Evolutionary conservation across 495 filamentous ascomycete species (phyloP).

Genomic region (Aspergillus cavernicola): DNA sequence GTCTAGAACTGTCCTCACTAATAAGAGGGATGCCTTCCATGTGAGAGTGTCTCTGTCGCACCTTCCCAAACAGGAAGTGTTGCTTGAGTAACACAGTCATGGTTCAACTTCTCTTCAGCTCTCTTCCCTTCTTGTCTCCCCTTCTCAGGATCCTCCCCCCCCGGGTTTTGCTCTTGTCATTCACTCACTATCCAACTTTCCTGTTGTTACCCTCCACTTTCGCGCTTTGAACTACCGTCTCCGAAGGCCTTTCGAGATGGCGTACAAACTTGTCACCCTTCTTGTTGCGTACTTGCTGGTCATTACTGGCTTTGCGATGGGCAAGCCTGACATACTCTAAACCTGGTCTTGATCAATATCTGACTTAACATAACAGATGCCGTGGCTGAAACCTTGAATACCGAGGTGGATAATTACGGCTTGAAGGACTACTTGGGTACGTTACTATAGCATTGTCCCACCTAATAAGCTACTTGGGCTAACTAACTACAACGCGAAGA

Average conservation of each 20-base stretch:
- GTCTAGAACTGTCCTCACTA: too few relatives aligned
- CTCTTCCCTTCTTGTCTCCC: neutral
- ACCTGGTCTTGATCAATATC: neutral
- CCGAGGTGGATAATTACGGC: neutral
- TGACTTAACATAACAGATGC: constrained; percentile 1
- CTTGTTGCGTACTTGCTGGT: constrained; percentile 12
- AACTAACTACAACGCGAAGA: neutral
- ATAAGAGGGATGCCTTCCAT: too few relatives aligned
- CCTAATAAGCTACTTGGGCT: neutral
- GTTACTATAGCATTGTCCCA: neutral
- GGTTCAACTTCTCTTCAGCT: constrained; percentile 1
- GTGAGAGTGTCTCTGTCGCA: constrained; percentile 4
- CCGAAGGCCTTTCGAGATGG: constrained; percentile 1
- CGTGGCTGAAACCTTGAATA: neutral
- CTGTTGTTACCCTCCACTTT: neutral
- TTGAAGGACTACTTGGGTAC: constrained; percentile 3
- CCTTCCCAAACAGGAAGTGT: constrained; percentile 13
- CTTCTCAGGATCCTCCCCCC: neutral
- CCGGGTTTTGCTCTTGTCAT: neutral
- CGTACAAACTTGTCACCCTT: constrained; percentile 9
- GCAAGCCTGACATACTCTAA: constrained; percentile 7
- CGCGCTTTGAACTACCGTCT: neutral
- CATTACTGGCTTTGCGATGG: constrained; percentile 1
- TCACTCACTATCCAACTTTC: neutral
- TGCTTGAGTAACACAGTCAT: constrained; percentile 15